Percentiles rank a stretch among this genome's conserved stretches.
Evolutionary conservation across 2,329 filamentous ascomycete species (phyloP).

Genomic region (Exophiala alcalophila): DNA sequence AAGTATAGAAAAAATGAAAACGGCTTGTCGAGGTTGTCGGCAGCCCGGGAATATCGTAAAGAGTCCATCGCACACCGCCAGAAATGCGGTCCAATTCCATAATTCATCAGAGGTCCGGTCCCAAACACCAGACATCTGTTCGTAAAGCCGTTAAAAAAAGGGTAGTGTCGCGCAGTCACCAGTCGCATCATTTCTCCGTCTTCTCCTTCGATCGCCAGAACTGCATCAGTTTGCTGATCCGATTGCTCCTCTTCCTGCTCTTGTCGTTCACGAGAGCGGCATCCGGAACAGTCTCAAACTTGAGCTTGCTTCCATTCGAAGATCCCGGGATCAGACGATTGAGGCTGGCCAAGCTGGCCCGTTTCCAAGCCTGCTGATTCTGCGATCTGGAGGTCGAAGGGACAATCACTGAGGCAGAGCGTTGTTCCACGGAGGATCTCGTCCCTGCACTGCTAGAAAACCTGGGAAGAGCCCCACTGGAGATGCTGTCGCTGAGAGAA

Average conservation of each 20-base stretch:
- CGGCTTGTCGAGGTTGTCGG: constrained; percentile 8
- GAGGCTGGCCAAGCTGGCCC: constrained; percentile 49
- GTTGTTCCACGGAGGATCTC: constrained; percentile 41
- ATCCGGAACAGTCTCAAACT: constrained; percentile 36
- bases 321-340: constrained; percentile 45
- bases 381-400: constrained; percentile 41
- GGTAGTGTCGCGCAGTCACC: too few species aligned
- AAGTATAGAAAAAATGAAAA: constrained; percentile 7
- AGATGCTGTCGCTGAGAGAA: constrained; percentile 50
- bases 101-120: constrained; percentile 20
- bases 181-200: constrained; percentile 31
- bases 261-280: constrained; percentile 38
- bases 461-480: constrained; percentile 44
- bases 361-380: constrained; percentile 38
- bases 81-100: constrained; percentile 10
- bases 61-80: constrained; percentile 13
- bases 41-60: constrained; percentile 21
- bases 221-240: constrained; percentile 48
- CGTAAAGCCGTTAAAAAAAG: constrained; percentile 23
- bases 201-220: constrained; percentile 52
- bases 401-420: constrained; percentile 45
- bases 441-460: constrained; percentile 45
- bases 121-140: constrained; percentile 15
- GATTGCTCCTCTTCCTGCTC: constrained; percentile 44
- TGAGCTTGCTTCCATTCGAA: constrained; percentile 40